Evolutionary conservation across 495 filamentous ascomycete genomes (phyloP), one percentile per base, ranked within the genome.

Genomic region (Aspergillus diversus): DNA sequence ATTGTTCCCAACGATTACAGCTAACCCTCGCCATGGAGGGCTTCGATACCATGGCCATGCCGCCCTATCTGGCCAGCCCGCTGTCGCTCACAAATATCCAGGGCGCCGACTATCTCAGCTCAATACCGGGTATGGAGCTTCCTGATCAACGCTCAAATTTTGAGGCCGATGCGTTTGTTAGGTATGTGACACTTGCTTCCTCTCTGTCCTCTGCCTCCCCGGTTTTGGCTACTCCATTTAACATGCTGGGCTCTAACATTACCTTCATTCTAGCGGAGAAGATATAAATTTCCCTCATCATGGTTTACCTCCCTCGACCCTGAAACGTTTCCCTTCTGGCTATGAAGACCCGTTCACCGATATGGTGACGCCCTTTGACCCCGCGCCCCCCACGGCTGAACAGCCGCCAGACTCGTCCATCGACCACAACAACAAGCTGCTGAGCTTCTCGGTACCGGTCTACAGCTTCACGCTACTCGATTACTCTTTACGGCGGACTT

Each of bases 341-440:
- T 91, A 90, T 67, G 88, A 90, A 69, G 89, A 90, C 60, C 84
- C 88, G 11, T 90, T 90, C 70, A 85, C 84, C 32, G 77, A 82
- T 9, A 75, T 80, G 70, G 72, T 76, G 49, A 61, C 75, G 42
- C 77, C 82, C 34, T 89, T 86, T 69, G 86, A 87, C 33, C 73
- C 74, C n/a, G 64, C 66, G 15, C 74, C 77, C 27, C 69, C 73
- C 42, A 73, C 76, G 37, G 75, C 76, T 42, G 64, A 69, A 60
- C 75, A 73, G 56, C 71, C 73, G 60, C 68, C 75, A 42, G 79
- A 82, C 35, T 73, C 73, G 11, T 76, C 82, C 13, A 81, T 85
- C 60, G 89, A 92, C 50, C 87, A 86, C 63, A 90, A 92, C 69
- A 87, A 91, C 73, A 92, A 92, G 74, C 80, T 93, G 11, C 81